A percentile compares a stretch with the other conserved stretches of the same genome.
Conservation (phyloP, 2,329 filamentous ascomycete genomes). For the Fusarium nematophilum region DNA sequence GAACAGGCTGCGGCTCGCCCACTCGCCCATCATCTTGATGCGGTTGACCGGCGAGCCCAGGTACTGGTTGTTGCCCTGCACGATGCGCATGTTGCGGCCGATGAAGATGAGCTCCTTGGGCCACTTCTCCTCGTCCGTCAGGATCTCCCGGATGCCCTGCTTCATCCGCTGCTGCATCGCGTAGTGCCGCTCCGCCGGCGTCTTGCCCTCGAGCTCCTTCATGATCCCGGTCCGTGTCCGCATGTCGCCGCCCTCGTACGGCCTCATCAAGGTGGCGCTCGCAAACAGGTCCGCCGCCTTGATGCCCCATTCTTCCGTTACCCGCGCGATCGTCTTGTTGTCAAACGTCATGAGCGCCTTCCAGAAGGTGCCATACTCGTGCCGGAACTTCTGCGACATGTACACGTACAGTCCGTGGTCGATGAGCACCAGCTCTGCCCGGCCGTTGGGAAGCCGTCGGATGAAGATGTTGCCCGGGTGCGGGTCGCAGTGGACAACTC, state of each 20-base stretch:
- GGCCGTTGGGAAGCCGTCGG: constrained; percentile 83
- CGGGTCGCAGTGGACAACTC: constrained; percentile 93
- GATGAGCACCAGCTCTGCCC: constrained; percentile 91
- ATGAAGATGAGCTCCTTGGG: constrained; percentile 93
- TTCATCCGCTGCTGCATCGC: constrained; percentile 90
- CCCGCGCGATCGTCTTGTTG: constrained; percentile 78
- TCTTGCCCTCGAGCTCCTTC: constrained; percentile 68
- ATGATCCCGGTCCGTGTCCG: constrained; percentile 74
- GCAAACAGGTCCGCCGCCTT: constrained; percentile 92
- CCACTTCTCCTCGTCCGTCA: constrained; percentile 88
- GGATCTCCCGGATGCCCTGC: constrained; percentile 73
- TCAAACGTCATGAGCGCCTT: constrained; percentile 94
- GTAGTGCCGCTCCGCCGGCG: constrained; percentile 79
- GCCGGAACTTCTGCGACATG: constrained; percentile 85
- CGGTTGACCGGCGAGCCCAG: constrained; percentile 90
- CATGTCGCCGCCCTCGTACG: constrained; percentile 86
- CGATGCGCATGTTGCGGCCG: constrained; percentile 89
- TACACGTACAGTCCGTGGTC: constrained; percentile 97
- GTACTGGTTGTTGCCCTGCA: constrained; percentile 93
- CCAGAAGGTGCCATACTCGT: constrained; percentile 92
- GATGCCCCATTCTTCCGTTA: constrained; percentile 87
- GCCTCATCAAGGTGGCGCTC: constrained; percentile 86
- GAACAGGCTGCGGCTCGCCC: constrained; percentile 87
- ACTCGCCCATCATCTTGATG: constrained; percentile 91
- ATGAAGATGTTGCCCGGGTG: constrained; percentile 98